phyloP scores from a whole-genome alignment of 106 monocot genomes.

The Allium fistulosum region DNA sequence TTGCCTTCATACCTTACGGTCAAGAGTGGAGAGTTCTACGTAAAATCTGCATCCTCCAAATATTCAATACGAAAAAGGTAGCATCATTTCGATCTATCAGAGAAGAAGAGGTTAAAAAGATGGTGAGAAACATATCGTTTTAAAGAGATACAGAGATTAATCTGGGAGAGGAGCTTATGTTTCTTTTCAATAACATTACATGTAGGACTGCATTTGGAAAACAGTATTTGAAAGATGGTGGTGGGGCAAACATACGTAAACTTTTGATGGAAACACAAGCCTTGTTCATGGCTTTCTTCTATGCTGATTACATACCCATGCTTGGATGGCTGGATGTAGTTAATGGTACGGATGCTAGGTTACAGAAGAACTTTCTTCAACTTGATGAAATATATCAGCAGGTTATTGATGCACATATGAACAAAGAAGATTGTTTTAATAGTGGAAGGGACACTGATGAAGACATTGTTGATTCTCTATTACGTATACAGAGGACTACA shows the following conservation, averaged over 20 bases:
- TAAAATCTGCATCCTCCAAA: not conserved
- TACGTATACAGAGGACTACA: slow-evolving; percentile 8
- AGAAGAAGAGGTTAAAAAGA: slow-evolving; percentile 6
- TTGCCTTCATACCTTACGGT: not conserved
- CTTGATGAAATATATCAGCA: slow-evolving; percentile 2
- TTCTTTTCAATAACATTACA: not conserved
- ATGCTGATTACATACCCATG: not conserved
- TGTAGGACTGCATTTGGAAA: slow-evolving; percentile 5
- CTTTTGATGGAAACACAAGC: not conserved
- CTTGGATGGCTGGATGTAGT: slow-evolving; percentile 6
- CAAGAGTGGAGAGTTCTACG: slow-evolving; percentile 2
- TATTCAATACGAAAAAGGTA: not conserved
- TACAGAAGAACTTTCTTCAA: not conserved
- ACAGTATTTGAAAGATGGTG: not conserved
- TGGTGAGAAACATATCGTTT: not conserved
- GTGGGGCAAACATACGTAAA: not conserved
- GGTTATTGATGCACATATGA: not conserved
- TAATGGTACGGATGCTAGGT: slow-evolving; percentile 1
- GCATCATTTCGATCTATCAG: not conserved
- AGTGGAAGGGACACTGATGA: not conserved
- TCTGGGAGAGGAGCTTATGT: not conserved
- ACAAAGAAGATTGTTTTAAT: not conserved
- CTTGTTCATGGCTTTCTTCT: not conserved
- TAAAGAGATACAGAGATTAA: not conserved
- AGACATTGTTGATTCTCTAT: slow-evolving; percentile 12